phyloP scores from a whole-genome alignment of 805 yeast genomes.

The Nakazawaea wickerhamii region DNA sequence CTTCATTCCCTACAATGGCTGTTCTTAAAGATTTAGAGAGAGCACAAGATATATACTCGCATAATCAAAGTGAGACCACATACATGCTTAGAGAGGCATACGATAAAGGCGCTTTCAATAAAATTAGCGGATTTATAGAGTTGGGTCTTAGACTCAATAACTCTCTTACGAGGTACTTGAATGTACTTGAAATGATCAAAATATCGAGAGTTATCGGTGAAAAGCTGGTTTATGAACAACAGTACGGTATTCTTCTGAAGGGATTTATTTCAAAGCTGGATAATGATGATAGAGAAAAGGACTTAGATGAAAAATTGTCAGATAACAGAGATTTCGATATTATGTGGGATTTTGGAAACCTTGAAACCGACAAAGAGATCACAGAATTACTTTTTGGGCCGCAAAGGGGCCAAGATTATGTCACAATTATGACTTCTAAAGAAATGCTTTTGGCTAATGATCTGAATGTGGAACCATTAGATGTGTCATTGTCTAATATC shows the following conservation, averaged over 20 bases:
- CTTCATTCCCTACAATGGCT: constrained; percentile 37
- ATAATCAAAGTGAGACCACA: constrained; percentile 46
- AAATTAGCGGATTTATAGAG: constrained; percentile 59
- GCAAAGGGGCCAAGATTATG: constrained; percentile 22
- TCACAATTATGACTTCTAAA: constrained; percentile 31
- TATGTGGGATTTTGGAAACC: constrained; percentile 46
- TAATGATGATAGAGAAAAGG: constrained; percentile 24
- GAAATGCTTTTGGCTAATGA: constrained; percentile 35
- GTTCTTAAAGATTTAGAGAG: constrained; percentile 29
- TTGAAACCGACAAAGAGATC: constrained; percentile 22
- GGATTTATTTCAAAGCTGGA: constrained; percentile 17
- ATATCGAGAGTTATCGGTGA: constrained; percentile 27
- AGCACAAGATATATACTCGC: constrained; percentile 45
- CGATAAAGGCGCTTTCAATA: constrained; percentile 55
- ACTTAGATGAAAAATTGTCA: constrained; percentile 26
- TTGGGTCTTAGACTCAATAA: constrained; percentile 46
- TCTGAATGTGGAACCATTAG: constrained; percentile 21
- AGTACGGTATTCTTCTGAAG: constrained; percentile 20
- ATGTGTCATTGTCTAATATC: constrained; percentile 17
- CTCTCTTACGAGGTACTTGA: constrained; percentile 43
- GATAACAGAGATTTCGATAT: constrained; percentile 62
- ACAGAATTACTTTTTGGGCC: constrained; percentile 22
- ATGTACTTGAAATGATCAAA: constrained; percentile 29
- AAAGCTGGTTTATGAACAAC: constrained; percentile 14
- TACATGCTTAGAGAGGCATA: constrained; percentile 48